phyloP scores from a whole-genome alignment of 2,329 filamentous ascomycete species.

The Rutstroemia sp. region DNA sequence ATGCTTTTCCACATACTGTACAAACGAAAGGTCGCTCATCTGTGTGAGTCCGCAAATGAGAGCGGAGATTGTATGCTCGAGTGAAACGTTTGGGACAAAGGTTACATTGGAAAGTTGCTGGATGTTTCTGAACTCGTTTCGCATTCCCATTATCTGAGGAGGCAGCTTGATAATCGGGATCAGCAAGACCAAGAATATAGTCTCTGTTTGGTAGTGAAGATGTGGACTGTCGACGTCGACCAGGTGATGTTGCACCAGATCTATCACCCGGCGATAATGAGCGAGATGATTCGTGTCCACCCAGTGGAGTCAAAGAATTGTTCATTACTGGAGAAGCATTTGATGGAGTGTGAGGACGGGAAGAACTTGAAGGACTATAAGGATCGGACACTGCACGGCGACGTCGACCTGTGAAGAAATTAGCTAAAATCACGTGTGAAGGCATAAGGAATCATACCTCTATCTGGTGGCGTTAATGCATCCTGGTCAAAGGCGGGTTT shows the following conservation, averaged over 20 bases:
- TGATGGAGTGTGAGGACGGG: conserved; percentile 43
- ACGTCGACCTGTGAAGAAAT: conserved; percentile 25
- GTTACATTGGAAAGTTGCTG: conserved; percentile 90
- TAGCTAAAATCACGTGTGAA: conserved; percentile 11
- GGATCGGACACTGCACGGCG: conserved; percentile 31
- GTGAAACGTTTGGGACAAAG: conserved; percentile 95
- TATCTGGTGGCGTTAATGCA: conserved; percentile 74
- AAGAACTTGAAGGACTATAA: conserved; percentile 31
- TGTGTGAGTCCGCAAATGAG: conserved; percentile 90
- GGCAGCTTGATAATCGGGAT: conserved; percentile 72
- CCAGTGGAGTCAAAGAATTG: conserved; percentile 40
- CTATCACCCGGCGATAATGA: conserved; percentile 55
- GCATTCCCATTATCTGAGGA: conserved; percentile 48
- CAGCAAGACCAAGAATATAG: conserved; percentile 84
- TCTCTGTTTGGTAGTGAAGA: conserved; percentile 52
- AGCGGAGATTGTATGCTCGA: conserved; percentile 90
- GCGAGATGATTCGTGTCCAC: conserved; percentile 35
- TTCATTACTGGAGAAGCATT: conserved; percentile 46
- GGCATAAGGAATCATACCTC: conserved; percentile 40
- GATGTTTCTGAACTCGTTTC: conserved; percentile 93
- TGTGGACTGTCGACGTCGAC: conserved; percentile 52
- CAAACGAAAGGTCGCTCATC: conserved; percentile 97
- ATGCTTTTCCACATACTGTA: conserved; percentile 93
- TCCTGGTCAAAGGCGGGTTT: conserved; percentile 62
- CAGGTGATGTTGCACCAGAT: conserved; percentile 38